Percentiles rank a stretch among this genome's conserved stretches.
phyloP scores from a whole-genome alignment of 495 filamentous ascomycete genomes.

The Talaromyces trachyspermus region DNA sequence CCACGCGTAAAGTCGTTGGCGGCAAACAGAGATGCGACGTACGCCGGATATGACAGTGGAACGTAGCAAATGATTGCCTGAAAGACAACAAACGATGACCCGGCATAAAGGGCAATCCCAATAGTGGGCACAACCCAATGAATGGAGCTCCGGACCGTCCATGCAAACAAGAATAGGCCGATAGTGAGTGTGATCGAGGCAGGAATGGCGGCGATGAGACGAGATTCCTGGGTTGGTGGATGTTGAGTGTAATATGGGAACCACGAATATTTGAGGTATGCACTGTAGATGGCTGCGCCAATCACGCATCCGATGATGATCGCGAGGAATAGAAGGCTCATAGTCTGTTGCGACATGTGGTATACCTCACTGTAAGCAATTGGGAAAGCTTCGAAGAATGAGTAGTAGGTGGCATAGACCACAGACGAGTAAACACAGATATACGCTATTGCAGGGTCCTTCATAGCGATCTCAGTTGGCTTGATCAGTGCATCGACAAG shows the following conservation, averaged over 20 bases:
- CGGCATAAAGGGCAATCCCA: background rate
- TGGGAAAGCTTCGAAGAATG: conserved; percentile 52
- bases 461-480: conserved; percentile 35
- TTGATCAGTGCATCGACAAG: conserved; percentile 33
- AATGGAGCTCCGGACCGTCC: conserved; percentile 46
- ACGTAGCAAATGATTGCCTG: background rate
- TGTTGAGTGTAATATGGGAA: too few species aligned
- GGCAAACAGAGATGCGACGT: background rate
- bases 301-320: conserved; percentile 30
- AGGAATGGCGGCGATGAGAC: too few species aligned
- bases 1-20: background rate
- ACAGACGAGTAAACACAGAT: conserved; percentile 47
- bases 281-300: background rate
- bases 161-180: too few species aligned
- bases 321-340: conserved; percentile 43
- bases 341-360: conserved; percentile 35
- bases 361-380: conserved; percentile 42
- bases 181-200: too few species aligned
- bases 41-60: background rate
- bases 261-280: background rate
- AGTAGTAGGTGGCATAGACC: conserved; percentile 46
- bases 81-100: background rate
- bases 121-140: background rate
- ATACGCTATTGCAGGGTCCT: conserved; percentile 43
- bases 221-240: too few species aligned